Evolutionary conservation across 192 early-diverging fungal genomes (phyloP).

Genomic region (Umbelopsis ramanniana): DNA sequence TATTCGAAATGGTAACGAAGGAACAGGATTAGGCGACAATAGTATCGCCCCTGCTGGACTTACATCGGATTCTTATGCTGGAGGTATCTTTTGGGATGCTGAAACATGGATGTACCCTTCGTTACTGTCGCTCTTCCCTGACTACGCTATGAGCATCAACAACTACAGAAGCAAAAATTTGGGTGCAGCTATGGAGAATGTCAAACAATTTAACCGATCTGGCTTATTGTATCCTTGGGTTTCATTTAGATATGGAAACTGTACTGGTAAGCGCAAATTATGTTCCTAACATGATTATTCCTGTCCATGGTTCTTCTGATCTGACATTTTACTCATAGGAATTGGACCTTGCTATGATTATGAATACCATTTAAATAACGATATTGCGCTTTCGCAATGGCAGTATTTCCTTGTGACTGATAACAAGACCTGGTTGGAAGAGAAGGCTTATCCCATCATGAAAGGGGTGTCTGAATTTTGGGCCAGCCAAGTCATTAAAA

Average conservation of each 20-base stretch:
- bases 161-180: slow-evolving; percentile 43
- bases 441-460: slow-evolving; percentile 44
- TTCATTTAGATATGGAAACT: slow-evolving; percentile 37
- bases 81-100: slow-evolving; percentile 46
- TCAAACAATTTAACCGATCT: slow-evolving; percentile 30
- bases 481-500: slow-evolving; percentile 39
- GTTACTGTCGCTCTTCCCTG: slow-evolving; percentile 39
- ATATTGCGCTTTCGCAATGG: slow-evolving; percentile 44
- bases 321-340: slow-evolving; percentile 15
- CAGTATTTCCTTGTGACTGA: slow-evolving; percentile 37
- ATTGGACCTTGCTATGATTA: slow-evolving; percentile 46
- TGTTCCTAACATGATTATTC: not conserved
- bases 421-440: slow-evolving; percentile 38
- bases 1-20: slow-evolving; percentile 35
- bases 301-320: not conserved
- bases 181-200: slow-evolving; percentile 38
- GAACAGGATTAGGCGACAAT: slow-evolving; percentile 38
- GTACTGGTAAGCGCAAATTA: slow-evolving; percentile 29
- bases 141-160: slow-evolving; percentile 44
- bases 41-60: slow-evolving; percentile 43
- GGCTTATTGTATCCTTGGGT: slow-evolving; percentile 43
- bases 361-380: slow-evolving; percentile 45
- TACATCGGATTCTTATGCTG: slow-evolving; percentile 42
- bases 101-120: slow-evolving; percentile 45
- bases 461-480: slow-evolving; percentile 41